Evolutionary conservation across 768 basidiomycete species (phyloP).

Genomic region (Melanogaster broomeanus): DNA sequence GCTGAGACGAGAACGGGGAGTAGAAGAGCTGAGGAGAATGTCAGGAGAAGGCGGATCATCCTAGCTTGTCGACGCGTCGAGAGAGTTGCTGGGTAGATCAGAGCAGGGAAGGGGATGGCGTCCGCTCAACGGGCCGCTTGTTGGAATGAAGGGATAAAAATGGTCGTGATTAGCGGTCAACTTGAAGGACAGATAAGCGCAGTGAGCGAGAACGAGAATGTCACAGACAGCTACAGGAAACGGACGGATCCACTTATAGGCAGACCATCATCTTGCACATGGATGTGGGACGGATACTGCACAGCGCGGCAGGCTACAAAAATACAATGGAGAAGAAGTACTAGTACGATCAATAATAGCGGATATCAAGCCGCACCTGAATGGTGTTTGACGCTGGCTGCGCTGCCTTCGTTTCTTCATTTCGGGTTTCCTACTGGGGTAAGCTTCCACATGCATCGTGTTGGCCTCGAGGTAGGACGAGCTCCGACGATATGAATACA

Average conservation of each 20-base stretch:
- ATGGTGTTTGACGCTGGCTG: constrained; percentile 3
- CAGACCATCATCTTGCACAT: constrained; percentile 6
- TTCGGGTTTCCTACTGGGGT: constrained; percentile 3
- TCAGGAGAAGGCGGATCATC: constrained; percentile 15
- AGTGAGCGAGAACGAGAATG: not conserved
- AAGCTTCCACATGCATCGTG: constrained; percentile 3
- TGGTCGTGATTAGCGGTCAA: not conserved
- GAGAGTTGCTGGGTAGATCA: too few relatives aligned
- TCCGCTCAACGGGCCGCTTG: constrained; percentile 24
- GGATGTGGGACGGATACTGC: constrained; percentile 16
- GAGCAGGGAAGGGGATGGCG: not conserved
- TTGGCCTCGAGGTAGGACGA: constrained; percentile 15
- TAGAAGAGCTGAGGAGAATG: constrained; percentile 10
- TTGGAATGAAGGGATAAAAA: constrained; percentile 9
- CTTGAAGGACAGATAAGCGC: not conserved
- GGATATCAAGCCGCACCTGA: not conserved
- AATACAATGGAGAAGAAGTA: not conserved
- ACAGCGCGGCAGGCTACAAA: constrained; percentile 11
- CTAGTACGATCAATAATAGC: not conserved
- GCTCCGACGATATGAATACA: constrained; percentile 6
- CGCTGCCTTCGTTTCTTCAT: constrained; percentile 3
- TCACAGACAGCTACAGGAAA: not conserved
- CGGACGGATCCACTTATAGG: constrained; percentile 19
- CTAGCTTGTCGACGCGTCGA: not conserved
- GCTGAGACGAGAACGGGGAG: constrained; percentile 26